Evolutionary conservation across 495 filamentous ascomycete species (phyloP).

Genomic region (Elaphomyces granulatus): DNA sequence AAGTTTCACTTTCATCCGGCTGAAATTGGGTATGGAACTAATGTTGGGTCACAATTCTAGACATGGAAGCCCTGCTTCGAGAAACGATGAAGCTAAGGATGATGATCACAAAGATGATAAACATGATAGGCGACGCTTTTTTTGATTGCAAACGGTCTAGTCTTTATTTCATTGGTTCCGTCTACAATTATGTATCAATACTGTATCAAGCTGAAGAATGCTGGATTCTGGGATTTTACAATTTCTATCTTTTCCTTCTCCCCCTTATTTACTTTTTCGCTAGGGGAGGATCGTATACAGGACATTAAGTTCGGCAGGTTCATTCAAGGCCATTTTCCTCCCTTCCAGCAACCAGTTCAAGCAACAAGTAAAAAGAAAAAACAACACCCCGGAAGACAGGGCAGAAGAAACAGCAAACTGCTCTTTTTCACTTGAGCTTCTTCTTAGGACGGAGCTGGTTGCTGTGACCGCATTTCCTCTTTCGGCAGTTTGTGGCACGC

Average conservation of each 20-base stretch:
- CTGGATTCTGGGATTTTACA: too few species aligned
- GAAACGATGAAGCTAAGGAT: slow-evolving; percentile 24
- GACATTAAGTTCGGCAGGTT: too few species aligned
- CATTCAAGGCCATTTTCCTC: not conserved
- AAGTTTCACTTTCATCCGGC: slow-evolving; percentile 12
- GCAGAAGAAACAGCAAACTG: too few species aligned
- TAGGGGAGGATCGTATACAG: too few species aligned
- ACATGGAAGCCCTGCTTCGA: slow-evolving; percentile 50
- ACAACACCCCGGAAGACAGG: too few species aligned
- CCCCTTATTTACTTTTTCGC: too few species aligned
- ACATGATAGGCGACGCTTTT: slow-evolving; percentile 19
- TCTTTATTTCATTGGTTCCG: not conserved
- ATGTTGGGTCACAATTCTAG: slow-evolving; percentile 16
- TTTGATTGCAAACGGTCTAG: slow-evolving; percentile 4
- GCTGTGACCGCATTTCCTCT: slow-evolving; percentile 99
- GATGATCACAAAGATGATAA: slow-evolving; percentile 15
- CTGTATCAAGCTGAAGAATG: too few species aligned
- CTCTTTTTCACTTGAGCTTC: slow-evolving; percentile 85
- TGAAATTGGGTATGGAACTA: slow-evolving; percentile 1
- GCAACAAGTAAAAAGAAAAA: too few species aligned
- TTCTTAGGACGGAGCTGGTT: slow-evolving; percentile 99
- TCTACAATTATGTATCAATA: too few species aligned
- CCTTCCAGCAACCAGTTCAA: not conserved
- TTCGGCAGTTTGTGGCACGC: slow-evolving; percentile 98
- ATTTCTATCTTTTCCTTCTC: too few species aligned